Conservation (phyloP, 129 eudicot genomes). For the Artemisia argyi region DNA sequence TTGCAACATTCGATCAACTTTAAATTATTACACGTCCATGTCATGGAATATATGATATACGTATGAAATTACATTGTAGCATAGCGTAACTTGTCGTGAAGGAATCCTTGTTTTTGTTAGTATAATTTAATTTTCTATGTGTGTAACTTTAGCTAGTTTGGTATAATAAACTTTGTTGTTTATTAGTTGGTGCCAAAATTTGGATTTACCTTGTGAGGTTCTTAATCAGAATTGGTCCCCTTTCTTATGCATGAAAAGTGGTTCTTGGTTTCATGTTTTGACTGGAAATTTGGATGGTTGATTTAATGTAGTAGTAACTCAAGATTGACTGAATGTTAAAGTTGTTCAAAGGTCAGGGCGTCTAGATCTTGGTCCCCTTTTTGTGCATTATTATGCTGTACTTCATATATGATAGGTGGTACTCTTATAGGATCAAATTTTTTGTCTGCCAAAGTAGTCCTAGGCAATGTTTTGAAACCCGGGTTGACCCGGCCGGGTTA, state of each 20-base stretch:
- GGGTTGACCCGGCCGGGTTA: too few species aligned
- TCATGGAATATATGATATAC: slow-evolving; percentile 26
- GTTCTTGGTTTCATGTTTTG: slow-evolving; percentile 19
- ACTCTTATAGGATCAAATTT: slow-evolving; percentile 16
- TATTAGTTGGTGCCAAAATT: not conserved
- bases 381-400: slow-evolving; percentile 30
- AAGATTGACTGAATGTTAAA: too few species aligned
- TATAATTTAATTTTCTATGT: not conserved
- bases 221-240: slow-evolving; percentile 25
- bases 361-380: slow-evolving; percentile 26
- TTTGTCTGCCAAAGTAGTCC: slow-evolving; percentile 23
- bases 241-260: slow-evolving; percentile 8
- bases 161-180: not conserved
- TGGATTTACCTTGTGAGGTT: slow-evolving; percentile 12
- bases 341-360: slow-evolving; percentile 9
- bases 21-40: slow-evolving; percentile 2
- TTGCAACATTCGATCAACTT: not conserved
- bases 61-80: not conserved
- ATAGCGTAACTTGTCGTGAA: not conserved
- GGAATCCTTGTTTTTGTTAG: not conserved
- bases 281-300: slow-evolving; percentile 16
- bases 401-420: slow-evolving; percentile 23
- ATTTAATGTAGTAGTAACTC: not conserved
- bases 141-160: slow-evolving; percentile 12
- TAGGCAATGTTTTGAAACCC: too few species aligned